These are phyloP conservation scores for Maudiozyma serrabonitensis DNA, from an alignment of 805 yeast species.

Conservation along the genomic window DNA sequence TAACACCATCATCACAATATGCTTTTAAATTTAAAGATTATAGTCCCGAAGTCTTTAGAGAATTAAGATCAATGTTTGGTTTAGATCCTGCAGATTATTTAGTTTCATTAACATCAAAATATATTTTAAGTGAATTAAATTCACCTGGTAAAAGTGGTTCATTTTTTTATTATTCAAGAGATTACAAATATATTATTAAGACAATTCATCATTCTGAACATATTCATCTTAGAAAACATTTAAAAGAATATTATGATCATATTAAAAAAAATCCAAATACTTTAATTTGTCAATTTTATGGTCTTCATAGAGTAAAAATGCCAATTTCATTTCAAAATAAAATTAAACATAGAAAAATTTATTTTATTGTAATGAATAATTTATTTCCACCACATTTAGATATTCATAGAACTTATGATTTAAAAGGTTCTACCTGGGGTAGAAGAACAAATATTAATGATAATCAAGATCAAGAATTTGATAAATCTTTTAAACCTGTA, in stretches of 20 bases:
- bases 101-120: constrained; percentile 84
- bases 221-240: constrained; percentile 60
- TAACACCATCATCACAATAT: constrained; percentile 88
- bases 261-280: constrained; percentile 80
- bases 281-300: constrained; percentile 85
- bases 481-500: constrained; percentile 32
- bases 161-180: constrained; percentile 88
- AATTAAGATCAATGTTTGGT: constrained; percentile 67
- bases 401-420: constrained; percentile 75
- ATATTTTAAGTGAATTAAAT: constrained; percentile 80
- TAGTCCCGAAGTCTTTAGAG: constrained; percentile 88
- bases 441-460: constrained; percentile 40
- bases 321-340: constrained; percentile 42
- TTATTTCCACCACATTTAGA: constrained; percentile 89
- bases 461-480: constrained; percentile 16
- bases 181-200: constrained; percentile 86
- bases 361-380: constrained; percentile 93
- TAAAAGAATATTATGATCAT: constrained; percentile 73
- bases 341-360: constrained; percentile 57
- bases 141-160: constrained; percentile 98
- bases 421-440: constrained; percentile 90
- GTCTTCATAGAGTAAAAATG: constrained; percentile 86
- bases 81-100: constrained; percentile 94
- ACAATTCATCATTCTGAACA: constrained; percentile 94
- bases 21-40: constrained; percentile 96